Percentiles rank a stretch among this genome's conserved stretches.
These are phyloP conservation scores for Calocera cornea DNA, from an alignment of 768 basidiomycete species.

Conservation along the genomic window DNA sequence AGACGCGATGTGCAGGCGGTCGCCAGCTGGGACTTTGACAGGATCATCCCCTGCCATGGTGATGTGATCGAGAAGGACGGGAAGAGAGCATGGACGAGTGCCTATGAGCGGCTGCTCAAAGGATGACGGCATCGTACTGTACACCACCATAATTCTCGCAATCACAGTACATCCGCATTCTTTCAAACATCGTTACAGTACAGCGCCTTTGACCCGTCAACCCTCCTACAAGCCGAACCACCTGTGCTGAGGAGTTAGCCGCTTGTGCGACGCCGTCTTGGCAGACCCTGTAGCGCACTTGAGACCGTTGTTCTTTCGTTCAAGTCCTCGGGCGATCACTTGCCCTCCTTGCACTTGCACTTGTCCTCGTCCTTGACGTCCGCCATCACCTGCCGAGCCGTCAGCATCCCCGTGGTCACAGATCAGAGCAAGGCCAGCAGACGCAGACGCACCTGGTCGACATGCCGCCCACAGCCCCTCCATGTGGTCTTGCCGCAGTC, in stretches of 20 bases:
- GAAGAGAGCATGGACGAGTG: slow-evolving; percentile 26
- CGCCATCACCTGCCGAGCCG: neutral
- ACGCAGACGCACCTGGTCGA: neutral
- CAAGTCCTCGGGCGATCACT: neutral
- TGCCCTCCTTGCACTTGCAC: slow-evolving; percentile 1
- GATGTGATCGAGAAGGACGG: slow-evolving; percentile 32
- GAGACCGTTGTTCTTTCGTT: neutral
- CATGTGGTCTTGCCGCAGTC: neutral
- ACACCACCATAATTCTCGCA: neutral
- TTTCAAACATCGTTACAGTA: neutral
- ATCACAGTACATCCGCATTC: neutral
- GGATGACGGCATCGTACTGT: neutral
- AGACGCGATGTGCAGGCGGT: slow-evolving; percentile 19
- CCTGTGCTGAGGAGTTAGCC: neutral
- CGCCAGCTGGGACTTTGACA: slow-evolving; percentile 21
- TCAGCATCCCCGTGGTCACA: neutral
- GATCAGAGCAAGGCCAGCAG: neutral
- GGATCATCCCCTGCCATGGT: slow-evolving; percentile 13
- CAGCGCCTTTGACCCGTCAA: neutral
- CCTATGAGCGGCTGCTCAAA: slow-evolving; percentile 15
- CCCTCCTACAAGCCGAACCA: neutral
- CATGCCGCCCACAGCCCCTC: neutral
- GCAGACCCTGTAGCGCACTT: neutral
- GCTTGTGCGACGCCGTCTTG: neutral
- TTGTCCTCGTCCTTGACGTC: neutral